Conservation (phyloP, 1,284 basidiomycete genomes). For the Trichosporon coremiiforme region DNA sequence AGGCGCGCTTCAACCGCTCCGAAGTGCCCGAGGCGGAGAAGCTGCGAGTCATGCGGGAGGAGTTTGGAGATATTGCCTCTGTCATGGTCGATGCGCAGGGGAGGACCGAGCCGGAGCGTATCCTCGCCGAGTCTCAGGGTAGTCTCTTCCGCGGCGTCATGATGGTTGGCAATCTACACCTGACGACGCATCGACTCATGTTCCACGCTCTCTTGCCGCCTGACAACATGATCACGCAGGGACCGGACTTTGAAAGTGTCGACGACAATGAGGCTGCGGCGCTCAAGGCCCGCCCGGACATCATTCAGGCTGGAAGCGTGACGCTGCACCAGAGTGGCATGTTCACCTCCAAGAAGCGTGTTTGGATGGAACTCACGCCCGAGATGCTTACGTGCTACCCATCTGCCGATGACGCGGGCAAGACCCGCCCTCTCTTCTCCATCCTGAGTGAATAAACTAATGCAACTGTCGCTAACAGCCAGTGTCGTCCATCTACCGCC, state of each 20-base stretch:
- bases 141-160: constrained; percentile 59
- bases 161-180: constrained; percentile 65
- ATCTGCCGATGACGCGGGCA: constrained; percentile 63
- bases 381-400: constrained; percentile 67
- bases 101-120: constrained; percentile 58
- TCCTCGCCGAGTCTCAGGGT: constrained; percentile 64
- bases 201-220: constrained; percentile 68
- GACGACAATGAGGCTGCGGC: constrained; percentile 27
- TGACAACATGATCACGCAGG: constrained; percentile 36
- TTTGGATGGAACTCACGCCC: constrained; percentile 66
- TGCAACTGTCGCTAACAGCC: not conserved
- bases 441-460: constrained; percentile 60
- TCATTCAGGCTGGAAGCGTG: constrained; percentile 64
- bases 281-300: constrained; percentile 29
- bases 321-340: constrained; percentile 59
- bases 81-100: constrained; percentile 61
- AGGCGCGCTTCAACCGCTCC: constrained; percentile 22
- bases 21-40: constrained; percentile 48
- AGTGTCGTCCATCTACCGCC: constrained; percentile 52
- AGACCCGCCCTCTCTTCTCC: constrained; percentile 62
- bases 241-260: constrained; percentile 40
- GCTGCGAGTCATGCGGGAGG: constrained; percentile 49
- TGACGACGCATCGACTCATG: constrained; percentile 66
- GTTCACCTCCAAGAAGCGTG: constrained; percentile 58
- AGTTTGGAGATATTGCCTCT: constrained; percentile 53